Conservation (phyloP, 2,329 filamentous ascomycete genomes). For the Myrmaecium sp. region DNA sequence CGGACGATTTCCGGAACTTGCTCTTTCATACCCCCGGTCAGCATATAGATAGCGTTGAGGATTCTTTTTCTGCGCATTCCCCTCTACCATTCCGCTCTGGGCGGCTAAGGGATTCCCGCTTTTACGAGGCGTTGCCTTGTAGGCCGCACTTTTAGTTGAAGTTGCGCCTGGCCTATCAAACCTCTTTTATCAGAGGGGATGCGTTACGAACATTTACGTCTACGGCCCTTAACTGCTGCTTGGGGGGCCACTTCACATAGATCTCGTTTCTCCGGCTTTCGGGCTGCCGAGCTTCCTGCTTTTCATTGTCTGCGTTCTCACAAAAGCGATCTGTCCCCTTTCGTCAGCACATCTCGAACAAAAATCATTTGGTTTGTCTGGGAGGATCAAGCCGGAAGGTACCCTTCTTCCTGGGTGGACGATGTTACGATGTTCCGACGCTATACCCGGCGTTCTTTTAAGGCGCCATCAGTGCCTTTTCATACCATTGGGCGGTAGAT, state of each 20-base stretch:
- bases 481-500: too few relatives aligned
- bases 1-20: slow-evolving; percentile 19
- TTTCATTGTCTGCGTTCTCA: too few relatives aligned
- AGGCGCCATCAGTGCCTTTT: too few relatives aligned
- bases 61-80: slow-evolving; percentile 27
- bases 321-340: too few relatives aligned
- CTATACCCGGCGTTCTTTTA: too few relatives aligned
- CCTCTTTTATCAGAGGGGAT: slow-evolving; percentile 14
- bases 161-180: slow-evolving; percentile 16
- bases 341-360: too few relatives aligned
- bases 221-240: slow-evolving; percentile 21
- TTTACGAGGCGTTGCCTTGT: slow-evolving; percentile 1
- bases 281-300: slow-evolving; percentile 16
- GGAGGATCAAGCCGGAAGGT: too few relatives aligned
- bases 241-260: slow-evolving; percentile 18
- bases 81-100: slow-evolving; percentile 21
- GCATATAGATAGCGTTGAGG: slow-evolving; percentile 35
- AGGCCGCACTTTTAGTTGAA: slow-evolving; percentile 2
- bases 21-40: slow-evolving; percentile 28
- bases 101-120: slow-evolving; percentile 18
- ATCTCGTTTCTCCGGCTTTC: slow-evolving; percentile 22
- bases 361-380: too few relatives aligned
- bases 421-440: too few relatives aligned
- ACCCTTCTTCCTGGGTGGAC: too few relatives aligned
- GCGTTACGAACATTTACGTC: slow-evolving; percentile 23